Conservation (phyloP, 148 eudicot genomes). For the Amaranthus hypochondriacus region DNA sequence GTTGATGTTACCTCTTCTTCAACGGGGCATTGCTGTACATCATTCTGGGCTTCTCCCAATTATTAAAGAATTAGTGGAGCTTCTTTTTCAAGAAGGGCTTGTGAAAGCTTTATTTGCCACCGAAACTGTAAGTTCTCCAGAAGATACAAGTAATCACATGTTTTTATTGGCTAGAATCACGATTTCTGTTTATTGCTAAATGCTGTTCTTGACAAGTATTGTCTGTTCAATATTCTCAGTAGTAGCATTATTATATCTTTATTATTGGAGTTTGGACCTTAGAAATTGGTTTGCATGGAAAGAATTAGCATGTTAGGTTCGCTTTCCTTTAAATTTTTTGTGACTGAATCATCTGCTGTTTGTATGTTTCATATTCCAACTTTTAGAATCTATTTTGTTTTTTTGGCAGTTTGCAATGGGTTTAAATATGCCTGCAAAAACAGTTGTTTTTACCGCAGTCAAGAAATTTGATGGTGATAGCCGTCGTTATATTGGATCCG, state of each 20-base stretch:
- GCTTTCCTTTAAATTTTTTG: background rate
- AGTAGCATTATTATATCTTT: background rate
- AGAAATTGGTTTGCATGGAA: background rate
- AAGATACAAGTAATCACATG: background rate
- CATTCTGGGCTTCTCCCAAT: constrained; percentile 98
- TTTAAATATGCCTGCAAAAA: constrained; percentile 98
- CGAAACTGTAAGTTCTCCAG: constrained; percentile 62
- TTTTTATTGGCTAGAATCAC: background rate
- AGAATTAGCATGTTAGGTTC: background rate
- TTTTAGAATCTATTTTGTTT: constrained; percentile 7
- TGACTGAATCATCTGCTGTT: constrained; percentile 3
- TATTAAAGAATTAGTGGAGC: constrained; percentile 92
- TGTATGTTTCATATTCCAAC: background rate
- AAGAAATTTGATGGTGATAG: constrained; percentile 98
- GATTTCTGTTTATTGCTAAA: background rate
- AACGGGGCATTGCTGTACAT: constrained; percentile 97
- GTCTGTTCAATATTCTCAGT: background rate
- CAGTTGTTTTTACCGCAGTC: constrained; percentile 92
- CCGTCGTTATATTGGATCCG: constrained; percentile 90
- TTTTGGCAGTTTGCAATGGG: constrained; percentile 97
- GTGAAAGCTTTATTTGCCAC: constrained; percentile 98
- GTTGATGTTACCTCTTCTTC: constrained; percentile 89
- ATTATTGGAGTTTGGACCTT: background rate
- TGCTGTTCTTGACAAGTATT: background rate
- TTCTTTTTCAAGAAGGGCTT: constrained; percentile 97